phyloP scores from a whole-genome alignment of 2,329 filamentous ascomycete species.

The Teratosphaeria zuluensis region DNA sequence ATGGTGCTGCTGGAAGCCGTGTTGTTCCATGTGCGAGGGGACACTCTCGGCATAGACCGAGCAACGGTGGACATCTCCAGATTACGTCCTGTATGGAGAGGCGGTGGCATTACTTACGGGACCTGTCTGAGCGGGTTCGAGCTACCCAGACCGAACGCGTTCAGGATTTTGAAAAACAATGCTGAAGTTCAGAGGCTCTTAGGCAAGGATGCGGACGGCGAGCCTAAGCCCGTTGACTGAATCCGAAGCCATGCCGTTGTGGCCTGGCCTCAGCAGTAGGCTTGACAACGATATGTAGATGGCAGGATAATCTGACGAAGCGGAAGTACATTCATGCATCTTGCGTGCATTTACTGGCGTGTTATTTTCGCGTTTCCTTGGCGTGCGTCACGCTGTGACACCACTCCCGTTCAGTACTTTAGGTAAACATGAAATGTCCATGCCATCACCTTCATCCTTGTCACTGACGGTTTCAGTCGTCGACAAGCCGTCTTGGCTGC shows the following conservation, averaged over 20 bases:
- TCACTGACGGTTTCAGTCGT: background rate
- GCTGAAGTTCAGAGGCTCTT: background rate
- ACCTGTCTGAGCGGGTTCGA: background rate
- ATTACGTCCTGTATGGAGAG: background rate
- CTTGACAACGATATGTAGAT: too few relatives aligned
- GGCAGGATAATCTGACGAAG: too few relatives aligned
- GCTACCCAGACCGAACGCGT: background rate
- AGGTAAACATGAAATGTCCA: too few relatives aligned
- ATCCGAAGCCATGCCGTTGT: too few relatives aligned
- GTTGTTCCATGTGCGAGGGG: background rate
- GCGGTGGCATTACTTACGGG: background rate
- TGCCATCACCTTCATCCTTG: background rate
- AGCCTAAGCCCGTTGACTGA: background rate
- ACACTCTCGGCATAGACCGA: background rate
- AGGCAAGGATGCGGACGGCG: background rate
- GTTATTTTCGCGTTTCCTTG: background rate
- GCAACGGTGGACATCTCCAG: background rate
- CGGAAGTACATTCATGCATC: too few relatives aligned
- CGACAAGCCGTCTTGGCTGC: background rate
- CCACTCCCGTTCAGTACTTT: too few relatives aligned
- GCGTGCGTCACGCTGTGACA: background rate
- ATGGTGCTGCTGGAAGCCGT: background rate
- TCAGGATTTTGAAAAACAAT: background rate
- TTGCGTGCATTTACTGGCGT: too few relatives aligned
- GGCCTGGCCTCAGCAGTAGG: too few relatives aligned